phyloP scores from a whole-genome alignment of 352 stramenopile genomes.

The Peronospora farinosa region DNA sequence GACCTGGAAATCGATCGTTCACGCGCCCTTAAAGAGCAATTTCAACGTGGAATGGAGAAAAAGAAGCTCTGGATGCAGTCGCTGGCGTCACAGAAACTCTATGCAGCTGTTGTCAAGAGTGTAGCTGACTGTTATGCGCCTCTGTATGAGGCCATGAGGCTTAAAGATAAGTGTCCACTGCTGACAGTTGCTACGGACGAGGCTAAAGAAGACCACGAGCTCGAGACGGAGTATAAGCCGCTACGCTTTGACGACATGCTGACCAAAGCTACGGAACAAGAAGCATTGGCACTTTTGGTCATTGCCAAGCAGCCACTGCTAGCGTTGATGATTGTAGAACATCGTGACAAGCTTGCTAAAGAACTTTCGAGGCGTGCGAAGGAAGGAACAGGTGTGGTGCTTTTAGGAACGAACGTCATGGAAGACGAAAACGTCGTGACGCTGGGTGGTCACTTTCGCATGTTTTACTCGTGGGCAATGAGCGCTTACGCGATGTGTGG shows the following conservation, averaged over 20 bases:
- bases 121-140: slow-evolving; percentile 61
- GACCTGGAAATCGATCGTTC: slow-evolving; percentile 17
- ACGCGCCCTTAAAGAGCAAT: slow-evolving; percentile 33
- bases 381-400: slow-evolving; percentile 16
- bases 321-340: slow-evolving; percentile 42
- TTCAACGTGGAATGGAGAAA: slow-evolving; percentile 51
- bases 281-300: slow-evolving; percentile 52
- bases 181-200: slow-evolving; percentile 16
- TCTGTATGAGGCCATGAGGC: slow-evolving; percentile 35
- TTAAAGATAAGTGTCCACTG: slow-evolving; percentile 22
- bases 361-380: slow-evolving; percentile 26
- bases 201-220: slow-evolving; percentile 16
- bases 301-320: slow-evolving; percentile 28
- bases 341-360: slow-evolving; percentile 37
- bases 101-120: slow-evolving; percentile 36
- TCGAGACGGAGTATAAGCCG: slow-evolving; percentile 44
- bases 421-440: slow-evolving; percentile 31
- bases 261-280: slow-evolving; percentile 57
- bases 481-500: slow-evolving; percentile 31
- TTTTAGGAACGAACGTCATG: slow-evolving; percentile 31
- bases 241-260: slow-evolving; percentile 52
- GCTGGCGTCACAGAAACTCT: slow-evolving; percentile 35
- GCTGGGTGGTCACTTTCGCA: slow-evolving; percentile 40
- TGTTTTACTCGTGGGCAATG: slow-evolving; percentile 67
- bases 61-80: slow-evolving; percentile 60